Conservation (phyloP, 768 basidiomycete species). For the Mycena metata region DNA sequence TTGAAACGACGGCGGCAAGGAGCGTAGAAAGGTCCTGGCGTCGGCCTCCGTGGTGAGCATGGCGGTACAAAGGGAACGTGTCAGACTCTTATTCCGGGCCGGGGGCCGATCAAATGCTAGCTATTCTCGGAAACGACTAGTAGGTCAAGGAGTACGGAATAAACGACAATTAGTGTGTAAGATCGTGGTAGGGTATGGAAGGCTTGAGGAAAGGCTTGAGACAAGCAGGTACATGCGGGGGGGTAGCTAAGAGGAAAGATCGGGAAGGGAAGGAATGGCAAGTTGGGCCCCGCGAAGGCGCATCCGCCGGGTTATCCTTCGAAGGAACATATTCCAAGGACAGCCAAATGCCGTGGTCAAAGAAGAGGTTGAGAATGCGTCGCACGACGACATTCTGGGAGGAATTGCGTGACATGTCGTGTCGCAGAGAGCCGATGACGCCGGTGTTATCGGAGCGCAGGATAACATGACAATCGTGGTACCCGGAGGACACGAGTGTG, state of each 20-base stretch:
- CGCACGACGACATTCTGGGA: slow-evolving; percentile 47
- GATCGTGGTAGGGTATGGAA: too few relatives aligned
- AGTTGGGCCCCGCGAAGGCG: slow-evolving; percentile 44
- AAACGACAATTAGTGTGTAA: too few relatives aligned
- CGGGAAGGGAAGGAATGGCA: slow-evolving; percentile 29
- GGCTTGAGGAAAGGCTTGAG: not conserved
- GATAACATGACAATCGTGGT: slow-evolving; percentile 34
- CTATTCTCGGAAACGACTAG: too few relatives aligned
- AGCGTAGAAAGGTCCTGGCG: too few relatives aligned
- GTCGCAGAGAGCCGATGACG: slow-evolving; percentile 52
- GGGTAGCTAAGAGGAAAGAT: not conserved
- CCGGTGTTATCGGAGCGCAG: slow-evolving; percentile 59
- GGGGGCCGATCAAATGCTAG: too few relatives aligned
- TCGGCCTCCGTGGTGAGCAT: too few relatives aligned
- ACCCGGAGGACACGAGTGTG: too few relatives aligned
- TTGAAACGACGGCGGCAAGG: too few relatives aligned
- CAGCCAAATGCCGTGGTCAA: slow-evolving; percentile 40
- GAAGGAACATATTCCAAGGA: slow-evolving; percentile 47
- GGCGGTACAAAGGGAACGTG: too few relatives aligned
- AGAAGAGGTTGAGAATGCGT: slow-evolving; percentile 43
- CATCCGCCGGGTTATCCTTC: slow-evolving; percentile 51
- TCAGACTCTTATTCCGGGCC: too few relatives aligned
- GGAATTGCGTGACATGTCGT: slow-evolving; percentile 35
- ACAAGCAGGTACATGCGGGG: not conserved
- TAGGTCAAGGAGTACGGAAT: too few relatives aligned